Percentiles rank a stretch among this genome's conserved stretches.
These are phyloP conservation scores for Dissophora ornata DNA, from an alignment of 192 early-diverging fungal genomes.

Conservation along the genomic window DNA sequence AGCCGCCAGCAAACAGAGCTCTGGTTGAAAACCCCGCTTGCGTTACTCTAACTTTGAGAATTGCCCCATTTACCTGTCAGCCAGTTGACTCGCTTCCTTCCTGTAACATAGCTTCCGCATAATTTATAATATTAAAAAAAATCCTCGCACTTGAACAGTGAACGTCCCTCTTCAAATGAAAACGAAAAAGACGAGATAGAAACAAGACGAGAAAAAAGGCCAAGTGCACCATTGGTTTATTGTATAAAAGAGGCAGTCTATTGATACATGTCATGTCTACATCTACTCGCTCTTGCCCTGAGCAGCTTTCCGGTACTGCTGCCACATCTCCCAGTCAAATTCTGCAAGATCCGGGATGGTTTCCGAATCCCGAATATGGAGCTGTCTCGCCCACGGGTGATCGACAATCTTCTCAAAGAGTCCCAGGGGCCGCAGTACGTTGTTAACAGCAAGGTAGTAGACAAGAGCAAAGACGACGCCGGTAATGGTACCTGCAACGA, in stretches of 20 bases:
- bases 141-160: too few species aligned
- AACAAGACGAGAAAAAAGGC: too few species aligned
- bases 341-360: slow-evolving; percentile 56
- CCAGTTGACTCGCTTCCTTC: too few species aligned
- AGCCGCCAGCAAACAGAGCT: too few species aligned
- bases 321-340: slow-evolving; percentile 67
- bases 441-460: slow-evolving; percentile 64
- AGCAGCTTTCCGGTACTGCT: background rate
- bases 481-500: slow-evolving; percentile 68
- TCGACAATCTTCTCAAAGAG: slow-evolving; percentile 57
- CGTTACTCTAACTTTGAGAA: too few species aligned
- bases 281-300: background rate
- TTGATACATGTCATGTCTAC: too few species aligned
- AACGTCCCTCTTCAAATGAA: too few species aligned
- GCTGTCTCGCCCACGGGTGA: slow-evolving; percentile 37
- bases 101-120: slow-evolving; percentile 21
- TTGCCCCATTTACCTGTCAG: too few species aligned
- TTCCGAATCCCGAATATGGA: slow-evolving; percentile 64
- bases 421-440: slow-evolving; percentile 53
- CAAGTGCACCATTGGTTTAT: too few species aligned
- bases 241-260: too few species aligned
- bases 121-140: slow-evolving; percentile 5
- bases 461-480: slow-evolving; percentile 66
- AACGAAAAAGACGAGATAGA: too few species aligned
- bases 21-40: too few species aligned